Percentiles rank a stretch among this genome's conserved stretches.
phyloP scores from a whole-genome alignment of 1,284 basidiomycete species.

The Termitomyces sp. region DNA sequence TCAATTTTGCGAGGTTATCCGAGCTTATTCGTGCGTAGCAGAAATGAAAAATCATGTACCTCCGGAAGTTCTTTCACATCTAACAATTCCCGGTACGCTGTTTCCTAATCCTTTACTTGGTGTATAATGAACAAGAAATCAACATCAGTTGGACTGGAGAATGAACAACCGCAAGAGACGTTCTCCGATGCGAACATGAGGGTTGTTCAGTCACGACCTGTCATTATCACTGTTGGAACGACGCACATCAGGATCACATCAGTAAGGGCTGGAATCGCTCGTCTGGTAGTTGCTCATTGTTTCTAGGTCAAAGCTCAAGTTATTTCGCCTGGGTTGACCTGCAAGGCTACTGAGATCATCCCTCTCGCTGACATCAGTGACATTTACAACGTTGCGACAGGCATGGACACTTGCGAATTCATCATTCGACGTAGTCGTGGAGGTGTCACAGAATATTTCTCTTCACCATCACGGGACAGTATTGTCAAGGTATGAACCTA shows the following conservation, averaged over 20 bases:
- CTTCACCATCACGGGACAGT: constrained; percentile 59
- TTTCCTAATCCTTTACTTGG: not conserved
- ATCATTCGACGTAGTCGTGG: constrained; percentile 72
- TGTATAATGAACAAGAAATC: not conserved
- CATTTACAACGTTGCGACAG: constrained; percentile 73
- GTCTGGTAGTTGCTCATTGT: not conserved
- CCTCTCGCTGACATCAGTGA: constrained; percentile 79
- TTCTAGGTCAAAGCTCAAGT: constrained; percentile 57
- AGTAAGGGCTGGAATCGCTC: constrained; percentile 9
- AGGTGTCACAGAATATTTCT: constrained; percentile 66
- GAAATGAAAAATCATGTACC: constrained; percentile 58
- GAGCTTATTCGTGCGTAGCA: constrained; percentile 53
- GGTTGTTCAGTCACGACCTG: constrained; percentile 56
- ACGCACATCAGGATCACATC: constrained; percentile 25
- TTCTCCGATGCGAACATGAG: constrained; percentile 65
- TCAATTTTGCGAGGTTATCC: constrained; percentile 49
- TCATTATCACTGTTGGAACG: constrained; percentile 55
- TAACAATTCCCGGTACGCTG: constrained; percentile 50
- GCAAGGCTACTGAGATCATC: constrained; percentile 76
- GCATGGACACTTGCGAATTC: constrained; percentile 74
- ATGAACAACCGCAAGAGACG: constrained; percentile 41
- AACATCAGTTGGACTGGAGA: constrained; percentile 50
- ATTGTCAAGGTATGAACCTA: constrained; percentile 64
- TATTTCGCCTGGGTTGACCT: constrained; percentile 58
- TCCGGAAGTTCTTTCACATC: constrained; percentile 39